A percentile compares a stretch with the other conserved stretches of the same genome.
These are phyloP conservation scores for Neovahlkampfia damariscottae DNA, from an alignment of 78 protist genomes.

Conservation along the genomic window DNA sequence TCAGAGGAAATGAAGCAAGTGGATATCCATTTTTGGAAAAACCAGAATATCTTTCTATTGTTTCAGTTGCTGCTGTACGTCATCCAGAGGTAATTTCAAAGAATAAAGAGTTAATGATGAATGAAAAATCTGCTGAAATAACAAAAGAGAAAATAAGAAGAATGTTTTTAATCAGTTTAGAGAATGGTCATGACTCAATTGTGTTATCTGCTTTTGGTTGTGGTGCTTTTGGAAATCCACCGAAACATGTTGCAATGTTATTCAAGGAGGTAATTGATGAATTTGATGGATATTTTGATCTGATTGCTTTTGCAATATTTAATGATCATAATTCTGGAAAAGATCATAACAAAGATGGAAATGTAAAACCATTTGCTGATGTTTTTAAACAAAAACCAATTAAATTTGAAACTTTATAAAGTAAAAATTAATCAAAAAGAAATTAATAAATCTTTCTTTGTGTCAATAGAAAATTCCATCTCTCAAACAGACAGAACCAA, in stretches of 20 bases:
- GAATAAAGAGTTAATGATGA: background rate
- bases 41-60: slow-evolving; percentile 6
- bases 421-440: too few species aligned
- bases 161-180: slow-evolving; percentile 3
- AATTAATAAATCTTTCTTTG: too few species aligned
- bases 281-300: too few species aligned
- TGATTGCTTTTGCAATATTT: too few species aligned
- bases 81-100: background rate
- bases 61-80: slow-evolving; percentile 17
- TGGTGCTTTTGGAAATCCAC: slow-evolving; percentile 44
- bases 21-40: slow-evolving; percentile 33
- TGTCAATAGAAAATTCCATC: too few species aligned
- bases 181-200: slow-evolving; percentile 28
- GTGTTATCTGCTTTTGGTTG: slow-evolving; percentile 46
- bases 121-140: slow-evolving; percentile 12
- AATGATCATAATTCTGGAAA: slow-evolving; percentile 10
- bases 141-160: slow-evolving; percentile 2
- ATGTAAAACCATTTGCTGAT: slow-evolving; percentile 11
- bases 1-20: slow-evolving; percentile 3
- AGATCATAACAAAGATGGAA: slow-evolving; percentile 10
- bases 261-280: slow-evolving; percentile 26
- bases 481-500: too few species aligned
- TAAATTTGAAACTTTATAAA: too few species aligned
- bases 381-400: slow-evolving; percentile 1
- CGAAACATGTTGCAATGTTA: slow-evolving; percentile 15